Evolutionary conservation across 441 rosid genomes (phyloP), one percentile per base, ranked within the genome.

Genomic region (Sinapis alba): DNA sequence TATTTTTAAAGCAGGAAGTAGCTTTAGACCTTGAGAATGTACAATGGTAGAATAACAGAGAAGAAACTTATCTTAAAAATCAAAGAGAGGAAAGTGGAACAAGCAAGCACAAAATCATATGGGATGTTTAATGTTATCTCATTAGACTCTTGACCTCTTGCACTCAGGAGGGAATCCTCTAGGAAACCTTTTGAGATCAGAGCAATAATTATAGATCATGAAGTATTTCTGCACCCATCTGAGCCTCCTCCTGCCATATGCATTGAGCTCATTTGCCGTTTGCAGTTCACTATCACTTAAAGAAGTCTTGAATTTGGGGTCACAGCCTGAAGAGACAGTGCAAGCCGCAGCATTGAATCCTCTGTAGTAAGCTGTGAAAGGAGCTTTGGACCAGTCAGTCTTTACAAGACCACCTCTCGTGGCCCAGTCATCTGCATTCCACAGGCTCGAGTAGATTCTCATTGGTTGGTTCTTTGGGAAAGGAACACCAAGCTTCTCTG

Each of bases 391-490:
- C 93, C 89, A 89, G 34, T 88, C 93, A 2, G 87, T 85, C 53
- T 84, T 84, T 2, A 79, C 83, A 32, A 84, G 38, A 7, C 89
- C 89, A 8, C 89, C 89, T 67, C 87, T 81, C 0, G 89, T 86
- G 16, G 89, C 89, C 89, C 89, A 86, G 21, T 86, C 86, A 23
- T 86, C 89, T 6, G 87, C 89, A 60, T 84, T 84, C 89, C 89
- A 86, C 0, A 86, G 77, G 19, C 87, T 86, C 0, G 89, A 86
- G 80, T 82, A 82, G 24, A 86, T 79, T 76, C 65, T 82, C 87
- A 84, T 84, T 0, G 89, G 86, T 56, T 84, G 87, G 75, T 5
- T 79, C 68, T 84, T 86, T 32, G 90, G 89, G 81, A 84, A 86
- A 4, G 86, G 88, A 62, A 83, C 89, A 5, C 86, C 87, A 5